phyloP scores from a whole-genome alignment of 768 basidiomycete genomes.

The Favolaschia claudopus region DNA sequence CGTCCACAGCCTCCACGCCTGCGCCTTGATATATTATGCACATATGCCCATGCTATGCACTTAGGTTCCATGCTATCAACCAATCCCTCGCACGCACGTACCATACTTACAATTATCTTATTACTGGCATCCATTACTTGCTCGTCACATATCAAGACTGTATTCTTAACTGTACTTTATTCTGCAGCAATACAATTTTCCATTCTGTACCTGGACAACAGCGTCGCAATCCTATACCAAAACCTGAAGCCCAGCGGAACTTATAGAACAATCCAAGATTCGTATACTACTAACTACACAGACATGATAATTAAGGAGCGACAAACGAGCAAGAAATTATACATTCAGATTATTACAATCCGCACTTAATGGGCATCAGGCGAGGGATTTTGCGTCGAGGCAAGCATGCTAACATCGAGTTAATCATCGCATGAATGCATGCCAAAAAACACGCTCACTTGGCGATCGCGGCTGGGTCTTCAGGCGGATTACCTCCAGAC shows the following conservation, averaged over 20 bases:
- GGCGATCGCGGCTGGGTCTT: constrained; percentile 16
- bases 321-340: not conserved
- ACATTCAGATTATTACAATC: not conserved
- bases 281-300: too few species aligned
- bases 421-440: not conserved
- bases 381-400: constrained; percentile 17
- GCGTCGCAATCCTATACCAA: too few species aligned
- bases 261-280: not conserved
- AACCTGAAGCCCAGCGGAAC: too few species aligned
- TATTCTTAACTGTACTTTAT: too few species aligned
- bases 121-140: too few species aligned
- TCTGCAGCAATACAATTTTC: too few species aligned
- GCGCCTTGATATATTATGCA: not conserved
- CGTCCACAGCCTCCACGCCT: constrained; percentile 1
- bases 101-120: too few species aligned
- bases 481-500: constrained; percentile 22
- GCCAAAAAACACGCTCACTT: constrained; percentile 8
- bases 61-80: constrained; percentile 3
- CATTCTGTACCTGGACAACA: too few species aligned
- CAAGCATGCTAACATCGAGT: constrained; percentile 14
- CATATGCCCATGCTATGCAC: too few species aligned
- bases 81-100: too few species aligned
- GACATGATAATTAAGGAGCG: too few species aligned
- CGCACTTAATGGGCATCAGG: constrained; percentile 6
- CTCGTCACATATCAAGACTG: too few species aligned